Evolutionary conservation across 495 filamentous ascomycete genomes (phyloP).

Genomic region (Neurospora sublineolata): DNA sequence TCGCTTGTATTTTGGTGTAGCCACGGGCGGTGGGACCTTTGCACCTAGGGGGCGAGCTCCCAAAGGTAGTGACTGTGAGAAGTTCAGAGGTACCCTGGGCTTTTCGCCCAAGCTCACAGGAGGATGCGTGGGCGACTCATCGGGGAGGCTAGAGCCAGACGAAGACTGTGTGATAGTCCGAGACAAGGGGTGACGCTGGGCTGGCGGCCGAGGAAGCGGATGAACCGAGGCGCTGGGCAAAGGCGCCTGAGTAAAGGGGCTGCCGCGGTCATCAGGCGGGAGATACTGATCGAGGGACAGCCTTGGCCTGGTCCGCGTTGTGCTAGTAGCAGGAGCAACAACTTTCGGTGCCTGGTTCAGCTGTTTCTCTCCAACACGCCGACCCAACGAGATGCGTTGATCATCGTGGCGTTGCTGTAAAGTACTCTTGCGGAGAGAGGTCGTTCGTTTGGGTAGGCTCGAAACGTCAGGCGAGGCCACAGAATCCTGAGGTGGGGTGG

Average conservation of each 20-base stretch:
- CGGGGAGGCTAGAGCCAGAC: slow-evolving; percentile 61
- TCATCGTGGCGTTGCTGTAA: slow-evolving; percentile 63
- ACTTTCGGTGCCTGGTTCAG: slow-evolving; percentile 33
- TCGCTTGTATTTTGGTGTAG: slow-evolving; percentile 74
- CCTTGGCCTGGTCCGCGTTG: slow-evolving; percentile 45
- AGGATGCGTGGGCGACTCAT: slow-evolving; percentile 64
- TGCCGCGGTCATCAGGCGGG: slow-evolving; percentile 47
- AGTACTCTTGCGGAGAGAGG: slow-evolving; percentile 74
- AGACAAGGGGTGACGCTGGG: slow-evolving; percentile 74
- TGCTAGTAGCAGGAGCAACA: slow-evolving; percentile 33
- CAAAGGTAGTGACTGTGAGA: slow-evolving; percentile 70
- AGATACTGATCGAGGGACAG: slow-evolving; percentile 68
- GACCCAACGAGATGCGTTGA: slow-evolving; percentile 48
- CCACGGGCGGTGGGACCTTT: slow-evolving; percentile 43
- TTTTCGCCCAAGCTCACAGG: slow-evolving; percentile 43
- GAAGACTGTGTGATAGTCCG: slow-evolving; percentile 75
- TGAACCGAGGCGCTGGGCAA: slow-evolving; percentile 48
- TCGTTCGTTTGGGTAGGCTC: slow-evolving; percentile 41
- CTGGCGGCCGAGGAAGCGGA: slow-evolving; percentile 27
- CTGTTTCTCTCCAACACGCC: slow-evolving; percentile 35
- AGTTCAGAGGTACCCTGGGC: slow-evolving; percentile 41
- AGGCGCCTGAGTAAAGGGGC: slow-evolving; percentile 46
- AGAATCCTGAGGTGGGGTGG: slow-evolving; percentile 17
- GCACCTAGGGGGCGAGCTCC: slow-evolving; percentile 38
- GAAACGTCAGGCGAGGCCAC: neutral